A percentile compares a stretch with the other conserved stretches of the same genome.
Evolutionary conservation across 73 alveolate genomes (phyloP).

Genomic region (Stentor roeselii): DNA sequence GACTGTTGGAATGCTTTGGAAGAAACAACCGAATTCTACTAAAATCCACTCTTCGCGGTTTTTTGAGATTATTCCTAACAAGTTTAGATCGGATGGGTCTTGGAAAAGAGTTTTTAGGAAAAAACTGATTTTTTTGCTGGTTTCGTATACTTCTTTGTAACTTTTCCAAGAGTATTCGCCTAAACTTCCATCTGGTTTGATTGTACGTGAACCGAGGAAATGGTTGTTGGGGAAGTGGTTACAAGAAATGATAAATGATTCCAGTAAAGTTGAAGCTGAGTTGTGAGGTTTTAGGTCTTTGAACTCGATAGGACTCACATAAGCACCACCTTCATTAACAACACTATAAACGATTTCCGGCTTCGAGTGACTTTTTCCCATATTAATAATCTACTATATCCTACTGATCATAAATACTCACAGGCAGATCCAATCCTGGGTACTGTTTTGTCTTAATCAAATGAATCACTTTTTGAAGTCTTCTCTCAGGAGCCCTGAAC

Average conservation of each 20-base stretch:
- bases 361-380: background rate
- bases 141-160: background rate
- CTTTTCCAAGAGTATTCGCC: background rate
- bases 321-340: background rate
- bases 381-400: background rate
- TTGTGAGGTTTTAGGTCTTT: too few relatives aligned
- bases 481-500: background rate
- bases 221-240: background rate
- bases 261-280: background rate
- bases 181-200: background rate
- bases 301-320: too few relatives aligned
- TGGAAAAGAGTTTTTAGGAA: too few relatives aligned
- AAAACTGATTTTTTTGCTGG: too few relatives aligned
- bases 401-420: slow-evolving; percentile 11
- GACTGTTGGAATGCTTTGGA: too few relatives aligned
- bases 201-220: background rate
- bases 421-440: background rate
- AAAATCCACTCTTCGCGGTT: too few relatives aligned
- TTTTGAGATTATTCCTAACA: too few relatives aligned
- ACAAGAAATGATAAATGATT: background rate
- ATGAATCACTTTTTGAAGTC: background rate
- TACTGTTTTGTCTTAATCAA: background rate
- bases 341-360: background rate
- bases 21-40: too few relatives aligned
- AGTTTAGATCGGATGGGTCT: too few relatives aligned